Conservation (phyloP, 768 basidiomycete genomes). For the Inosperma sp. region DNA sequence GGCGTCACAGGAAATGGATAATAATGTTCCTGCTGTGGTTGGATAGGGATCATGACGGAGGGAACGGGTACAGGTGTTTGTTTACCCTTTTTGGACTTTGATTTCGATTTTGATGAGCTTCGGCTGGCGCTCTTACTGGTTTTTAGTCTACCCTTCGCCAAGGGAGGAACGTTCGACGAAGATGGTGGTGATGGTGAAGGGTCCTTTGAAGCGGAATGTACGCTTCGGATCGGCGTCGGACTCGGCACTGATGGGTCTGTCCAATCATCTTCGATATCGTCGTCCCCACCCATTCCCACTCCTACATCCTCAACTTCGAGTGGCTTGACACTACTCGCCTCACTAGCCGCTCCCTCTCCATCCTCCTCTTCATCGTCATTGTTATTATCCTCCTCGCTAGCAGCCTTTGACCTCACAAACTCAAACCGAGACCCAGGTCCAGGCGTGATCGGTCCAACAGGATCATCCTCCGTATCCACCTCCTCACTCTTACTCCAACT, state of each 20-base stretch:
- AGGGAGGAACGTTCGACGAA: slow-evolving; percentile 11
- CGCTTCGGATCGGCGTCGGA: slow-evolving; percentile 16
- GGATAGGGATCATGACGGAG: slow-evolving; percentile 34
- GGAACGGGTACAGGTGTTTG: slow-evolving; percentile 42
- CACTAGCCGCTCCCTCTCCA: slow-evolving; percentile 39
- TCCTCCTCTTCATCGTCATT: slow-evolving; percentile 30
- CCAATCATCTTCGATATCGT: slow-evolving; percentile 61
- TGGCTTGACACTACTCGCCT: too few species aligned
- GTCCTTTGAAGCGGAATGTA: slow-evolving; percentile 8
- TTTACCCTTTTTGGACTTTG: slow-evolving; percentile 40
- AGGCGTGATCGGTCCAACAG: slow-evolving; percentile 66
- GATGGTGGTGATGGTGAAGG: slow-evolving; percentile 17
- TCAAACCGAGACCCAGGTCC: slow-evolving; percentile 46
- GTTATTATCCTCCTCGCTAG: slow-evolving; percentile 23
- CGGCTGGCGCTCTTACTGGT: not conserved
- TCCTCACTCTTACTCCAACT: slow-evolving; percentile 46
- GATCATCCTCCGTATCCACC: slow-evolving; percentile 68
- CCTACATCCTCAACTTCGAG: too few species aligned
- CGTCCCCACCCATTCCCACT: slow-evolving; percentile 42
- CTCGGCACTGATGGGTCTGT: slow-evolving; percentile 57
- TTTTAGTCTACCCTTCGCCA: slow-evolving; percentile 9
- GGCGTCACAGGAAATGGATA: slow-evolving; percentile 63
- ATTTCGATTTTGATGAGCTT: slow-evolving; percentile 19
- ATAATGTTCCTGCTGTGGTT: slow-evolving; percentile 31
- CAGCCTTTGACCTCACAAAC: slow-evolving; percentile 26